These are phyloP conservation scores for Anthostomella pinea DNA, from an alignment of 2,329 filamentous ascomycete species.

Conservation along the genomic window DNA sequence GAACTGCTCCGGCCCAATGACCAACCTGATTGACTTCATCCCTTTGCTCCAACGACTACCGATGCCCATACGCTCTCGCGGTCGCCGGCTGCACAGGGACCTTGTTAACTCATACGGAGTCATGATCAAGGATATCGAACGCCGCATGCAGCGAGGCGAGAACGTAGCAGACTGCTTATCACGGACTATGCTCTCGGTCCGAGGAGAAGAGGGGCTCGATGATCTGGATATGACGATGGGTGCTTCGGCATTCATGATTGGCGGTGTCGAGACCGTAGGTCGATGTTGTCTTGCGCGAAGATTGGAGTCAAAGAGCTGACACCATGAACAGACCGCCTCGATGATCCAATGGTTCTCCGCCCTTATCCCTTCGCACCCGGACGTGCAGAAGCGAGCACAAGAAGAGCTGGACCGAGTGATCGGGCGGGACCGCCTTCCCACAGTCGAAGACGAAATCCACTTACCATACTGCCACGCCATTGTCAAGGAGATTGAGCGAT, in stretches of 20 bases:
- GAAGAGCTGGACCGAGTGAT: constrained; percentile 8
- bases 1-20: constrained; percentile 12
- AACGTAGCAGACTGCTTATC: constrained; percentile 7
- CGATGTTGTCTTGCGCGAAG: too few species aligned
- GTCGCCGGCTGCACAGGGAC: constrained; percentile 4
- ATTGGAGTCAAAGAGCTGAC: neutral
- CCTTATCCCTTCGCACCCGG: constrained; percentile 3
- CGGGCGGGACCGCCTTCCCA: constrained; percentile 17
- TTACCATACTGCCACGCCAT: constrained; percentile 9
- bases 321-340: neutral
- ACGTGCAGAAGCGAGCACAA: constrained; percentile 7
- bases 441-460: constrained; percentile 2
- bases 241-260: constrained; percentile 13
- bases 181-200: constrained; percentile 5
- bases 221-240: constrained; percentile 9
- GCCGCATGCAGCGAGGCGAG: constrained; percentile 1
- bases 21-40: constrained; percentile 10
- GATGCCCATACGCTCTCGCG: neutral
- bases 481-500: constrained; percentile 9
- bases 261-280: constrained; percentile 23
- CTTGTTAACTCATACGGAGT: constrained; percentile 9
- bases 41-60: constrained; percentile 9
- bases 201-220: constrained; percentile 6
- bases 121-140: constrained; percentile 9
- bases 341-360: constrained; percentile 10